Base-by-base conservation (phyloP, 2,329 filamentous ascomycete species). In the Paradendryphiella salina region DNA sequence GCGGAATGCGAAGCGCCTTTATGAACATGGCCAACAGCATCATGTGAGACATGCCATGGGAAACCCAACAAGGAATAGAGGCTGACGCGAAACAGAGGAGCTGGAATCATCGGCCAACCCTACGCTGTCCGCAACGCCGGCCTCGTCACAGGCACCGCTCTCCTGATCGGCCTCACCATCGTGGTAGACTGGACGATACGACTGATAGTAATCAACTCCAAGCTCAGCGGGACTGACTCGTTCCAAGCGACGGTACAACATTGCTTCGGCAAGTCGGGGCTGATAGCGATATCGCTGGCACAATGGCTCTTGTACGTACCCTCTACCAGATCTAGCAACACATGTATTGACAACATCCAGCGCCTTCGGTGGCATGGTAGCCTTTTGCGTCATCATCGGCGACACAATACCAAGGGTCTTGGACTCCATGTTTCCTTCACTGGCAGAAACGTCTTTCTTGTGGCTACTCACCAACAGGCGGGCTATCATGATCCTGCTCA, bases 11-110 rank as follows among this genome's bases (percentile, higher is more conserved):
- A 56, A 90, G 88, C 70, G 93, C 94, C 3, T 97, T 99, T 63
- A 96, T 97, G 91, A 99, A 99, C 76, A 99, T 99, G 94, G 93
- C 94, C 57, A 99, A 99, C 77, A 95, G 89, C 65, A 99, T 99
- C 72, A 96, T 99, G 75, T 77, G 60, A 60, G 75, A 39, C 14
- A 18, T 3, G 14, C 1, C 13, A 9, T 0, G 29, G 0, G 4
- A 14, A 17, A 11, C 8, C 11, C 1, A 11, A 11, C 8, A 9
- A n/a, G 0, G 4, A 29, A 10, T 7, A 6, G 20, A 28, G 7
- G 52, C 67, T 68, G 46, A 69, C 44, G 26, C 32, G 8, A 14
- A 39, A 47, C 46, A 78, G 75, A 55, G 85, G 85, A 23, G 85
- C 85, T 23, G 85, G 85, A 2, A 87, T 87, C 52, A 87, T 87